Base-by-base conservation (phyloP, 805 yeast species). In the Saccharomycopsis vini region DNA sequence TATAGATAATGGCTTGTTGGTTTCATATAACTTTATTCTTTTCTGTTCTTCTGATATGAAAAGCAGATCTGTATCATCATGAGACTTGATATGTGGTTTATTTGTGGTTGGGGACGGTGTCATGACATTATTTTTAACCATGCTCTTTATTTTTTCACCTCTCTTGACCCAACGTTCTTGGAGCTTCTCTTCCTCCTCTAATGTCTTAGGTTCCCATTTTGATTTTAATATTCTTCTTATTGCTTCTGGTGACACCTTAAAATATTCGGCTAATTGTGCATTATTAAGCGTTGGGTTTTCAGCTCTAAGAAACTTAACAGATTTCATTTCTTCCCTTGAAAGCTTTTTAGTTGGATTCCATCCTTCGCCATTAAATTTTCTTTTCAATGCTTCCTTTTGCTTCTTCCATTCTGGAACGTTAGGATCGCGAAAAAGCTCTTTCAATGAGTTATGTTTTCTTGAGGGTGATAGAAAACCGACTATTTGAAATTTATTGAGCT, bases 171-270 rank as follows among this genome's bases (percentile, higher is more conserved):
- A 81, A 50, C 90, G 68, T 15, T 62, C 61, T 26, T 66, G 60
- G 2, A 70, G 39, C 15, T 71, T 56, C 23, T 54, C 59, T 4
- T 60, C 68, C 32, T 66, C 71, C 47, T 79, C 84, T n/a, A 68
- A 69, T 1, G 64, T 69, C 3, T 60, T 66, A 0, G 95, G 95
- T 15, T 58, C 62, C 94, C 95, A 89, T 31, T 71, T 75, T 4
- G 90, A 79, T 56, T 76, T 79, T 51, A 89, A 58, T 16, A 89
- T 86, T 50, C 95, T 72, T 46, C 95, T 67, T 2, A 88, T 73
- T 0, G 89, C 84, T 52, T 88, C 94, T 1, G 94, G 90, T 1
- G 92, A 81, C 4, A 86, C 70, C 39, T 72, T 66, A 61, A 81
- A 88, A 55, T 71, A 72, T 26, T 71, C 65, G 0, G 87, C 81